Base-by-base conservation (phyloP, 495 filamentous ascomycete species). In the Aspergillus cristatus region DNA sequence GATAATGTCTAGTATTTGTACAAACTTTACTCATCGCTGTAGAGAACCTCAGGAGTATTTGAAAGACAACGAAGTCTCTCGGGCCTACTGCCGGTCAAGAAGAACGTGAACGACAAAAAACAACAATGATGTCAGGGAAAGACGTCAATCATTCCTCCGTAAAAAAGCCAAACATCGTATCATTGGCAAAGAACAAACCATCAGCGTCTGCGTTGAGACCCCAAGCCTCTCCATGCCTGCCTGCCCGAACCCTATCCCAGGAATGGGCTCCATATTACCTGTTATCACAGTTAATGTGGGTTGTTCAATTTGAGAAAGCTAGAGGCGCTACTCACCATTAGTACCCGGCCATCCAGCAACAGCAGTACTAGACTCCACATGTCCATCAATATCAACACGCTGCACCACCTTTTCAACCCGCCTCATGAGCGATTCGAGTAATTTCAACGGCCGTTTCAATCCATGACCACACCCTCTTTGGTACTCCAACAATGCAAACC, bases 391-490 rank as follows among this genome's bases (percentile, higher is more conserved):
- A 30, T 30, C 28, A 30, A n/a, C n/a, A 11, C 28, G 28, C 28
- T 30, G 28, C 28, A 11, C 12, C 28, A 30, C 12, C 12, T 30
- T 30, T n/a, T 30, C 28, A 30, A n/a, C 28, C 28, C 28, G 28
- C 5, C 28, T 4, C 28, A 30, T 30, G 28, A 30, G 12, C n/a
- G 28, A 38, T 18, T 26, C 26, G 7, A 33, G 37, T 20, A 29
- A 25, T 18, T 7, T 34, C 38, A 30, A 6, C 33, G 36, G 20
- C 13, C 28, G 11, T 32, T 39, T 39, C 35, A 47, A 15, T 6
- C 45, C 45, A 7, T 34, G 18, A 10, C 33, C 18, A 17, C 38
- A 40, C 15, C 45, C 45, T 2, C 30, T 35, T 28, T 48, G 45
- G 16, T 36, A 35, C 7, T 43, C 36, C 12, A 38, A 18, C 1